phyloP scores from a whole-genome alignment of 1,284 basidiomycete species.

The Apiotrichum domesticum region DNA sequence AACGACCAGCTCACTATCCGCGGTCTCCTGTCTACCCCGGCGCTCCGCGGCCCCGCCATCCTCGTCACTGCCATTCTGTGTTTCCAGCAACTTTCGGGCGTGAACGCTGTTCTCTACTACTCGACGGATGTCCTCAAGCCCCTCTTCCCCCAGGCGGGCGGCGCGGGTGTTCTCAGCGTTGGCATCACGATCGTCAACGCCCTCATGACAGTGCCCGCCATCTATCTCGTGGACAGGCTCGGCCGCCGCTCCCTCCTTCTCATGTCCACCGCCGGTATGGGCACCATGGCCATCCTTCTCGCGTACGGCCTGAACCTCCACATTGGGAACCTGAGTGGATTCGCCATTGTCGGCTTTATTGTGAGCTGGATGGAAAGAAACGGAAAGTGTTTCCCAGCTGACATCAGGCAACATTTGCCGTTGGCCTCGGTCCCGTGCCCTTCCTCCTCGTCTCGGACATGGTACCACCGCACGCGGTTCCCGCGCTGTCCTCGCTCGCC shows the following conservation, averaged over 20 bases:
- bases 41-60: conserved; percentile 62
- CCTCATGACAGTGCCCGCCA: conserved; percentile 70
- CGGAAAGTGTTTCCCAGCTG: not conserved
- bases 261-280: conserved; percentile 55
- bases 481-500: conserved; percentile 73
- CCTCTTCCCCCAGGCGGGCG: conserved; percentile 62
- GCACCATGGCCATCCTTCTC: conserved; percentile 61
- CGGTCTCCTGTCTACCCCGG: conserved; percentile 51
- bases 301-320: conserved; percentile 66
- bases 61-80: conserved; percentile 67
- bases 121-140: conserved; percentile 77
- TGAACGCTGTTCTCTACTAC: conserved; percentile 73
- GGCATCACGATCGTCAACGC: conserved; percentile 65
- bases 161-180: conserved; percentile 52
- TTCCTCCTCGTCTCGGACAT: conserved; percentile 91
- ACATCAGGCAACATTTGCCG: conserved; percentile 64
- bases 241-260: conserved; percentile 48
- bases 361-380: conserved; percentile 47
- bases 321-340: conserved; percentile 58
- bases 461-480: conserved; percentile 72
- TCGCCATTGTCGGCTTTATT: conserved; percentile 75
- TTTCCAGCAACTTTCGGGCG: conserved; percentile 73
- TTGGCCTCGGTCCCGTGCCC: conserved; percentile 85
- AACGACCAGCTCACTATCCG: conserved; percentile 26
- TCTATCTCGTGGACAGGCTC: conserved; percentile 68